These are phyloP conservation scores for Wallacemonas rigidus DNA, from an alignment of 208 protist genomes.

Conservation along the genomic window DNA sequence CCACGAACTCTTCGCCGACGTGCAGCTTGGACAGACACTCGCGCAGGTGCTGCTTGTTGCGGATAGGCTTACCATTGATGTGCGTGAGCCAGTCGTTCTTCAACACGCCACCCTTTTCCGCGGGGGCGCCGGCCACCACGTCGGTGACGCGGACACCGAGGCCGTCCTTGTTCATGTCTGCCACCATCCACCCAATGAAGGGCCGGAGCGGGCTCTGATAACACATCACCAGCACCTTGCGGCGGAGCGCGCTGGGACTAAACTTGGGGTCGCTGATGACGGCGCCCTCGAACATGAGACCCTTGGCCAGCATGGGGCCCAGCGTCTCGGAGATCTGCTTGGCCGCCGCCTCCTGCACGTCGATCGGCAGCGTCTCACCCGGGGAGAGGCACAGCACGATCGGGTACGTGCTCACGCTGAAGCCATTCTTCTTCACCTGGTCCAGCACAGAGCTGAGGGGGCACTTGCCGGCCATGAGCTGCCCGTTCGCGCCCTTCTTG, in stretches of 20 bases:
- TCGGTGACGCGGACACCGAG: constrained; percentile 87
- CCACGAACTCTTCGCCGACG: constrained; percentile 81
- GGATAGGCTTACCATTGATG: constrained; percentile 69
- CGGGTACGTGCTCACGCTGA: constrained; percentile 74
- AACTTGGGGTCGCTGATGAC: constrained; percentile 90
- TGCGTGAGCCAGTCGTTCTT: constrained; percentile 92
- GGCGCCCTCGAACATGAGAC: constrained; percentile 88
- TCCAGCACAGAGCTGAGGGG: constrained; percentile 62
- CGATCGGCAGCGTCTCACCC: constrained; percentile 31
- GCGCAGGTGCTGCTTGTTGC: constrained; percentile 83
- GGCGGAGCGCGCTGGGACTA: constrained; percentile 78
- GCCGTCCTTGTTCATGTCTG: constrained; percentile 89
- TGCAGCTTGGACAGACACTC: constrained; percentile 56
- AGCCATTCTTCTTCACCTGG: constrained; percentile 70
- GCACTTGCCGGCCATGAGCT: constrained; percentile 64
- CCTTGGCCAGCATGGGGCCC: constrained; percentile 66
- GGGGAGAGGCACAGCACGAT: constrained; percentile 82
- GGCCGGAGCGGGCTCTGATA: constrained; percentile 73
- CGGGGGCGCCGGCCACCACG: constrained; percentile 78
- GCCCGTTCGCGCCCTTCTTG: constrained; percentile 42
- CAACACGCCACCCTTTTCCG: constrained; percentile 74
- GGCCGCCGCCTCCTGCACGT: constrained; percentile 66
- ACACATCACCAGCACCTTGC: constrained; percentile 82
- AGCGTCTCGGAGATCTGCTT: constrained; percentile 54
- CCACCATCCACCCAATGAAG: constrained; percentile 86